Evolutionary conservation across 805 yeast species (phyloP), one percentile per base, ranked within the genome.

Genomic region (Komagataella ulmi): DNA sequence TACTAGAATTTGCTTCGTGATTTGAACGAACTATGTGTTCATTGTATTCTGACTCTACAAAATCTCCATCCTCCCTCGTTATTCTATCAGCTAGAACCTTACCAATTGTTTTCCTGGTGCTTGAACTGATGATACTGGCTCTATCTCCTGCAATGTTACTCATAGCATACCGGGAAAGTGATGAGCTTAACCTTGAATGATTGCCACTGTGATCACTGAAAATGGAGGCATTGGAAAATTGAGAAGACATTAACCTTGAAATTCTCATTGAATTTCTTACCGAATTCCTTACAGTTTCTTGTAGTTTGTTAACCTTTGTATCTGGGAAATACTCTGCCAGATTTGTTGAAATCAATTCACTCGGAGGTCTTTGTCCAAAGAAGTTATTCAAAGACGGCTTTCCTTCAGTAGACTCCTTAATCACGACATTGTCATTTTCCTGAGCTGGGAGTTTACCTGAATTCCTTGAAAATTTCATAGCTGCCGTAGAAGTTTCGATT

Each of bases 291-390:
- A 90, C 77, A 1, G 96, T 90, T 52, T 83, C 81, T 54, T 85
- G 85, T 55, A 93, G 73, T 53, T 83, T 83, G 47, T 76, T 73
- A 50, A 80, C 77, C 21, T 79, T 82, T 0, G 95, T 82, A 45
- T 82, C 84, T 0, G 99, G 99, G 72, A 93, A 93, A 64, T 87
- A 91, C 56, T 90, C 96, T 1, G 89, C 83, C 56, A 91, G 70
- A 61, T 91, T 88, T 1, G 90, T 81, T 1, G 97, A 87, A 54
- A 91, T 93, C 58, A 90, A 76, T 61, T 88, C 95, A 54, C 93
- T 83, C 1, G 98, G 90, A 6, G 99, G 99, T 60, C 99, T 74
- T 64, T 88, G 96, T 21, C 95, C 95, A 65, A 83, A 83, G 54
- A 86, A 75, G 52, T 70, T 50, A 17, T 47, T 45, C 18, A 50